Evolutionary conservation across 1,284 basidiomycete genomes (phyloP).

Genomic region (Irpex sp.): DNA sequence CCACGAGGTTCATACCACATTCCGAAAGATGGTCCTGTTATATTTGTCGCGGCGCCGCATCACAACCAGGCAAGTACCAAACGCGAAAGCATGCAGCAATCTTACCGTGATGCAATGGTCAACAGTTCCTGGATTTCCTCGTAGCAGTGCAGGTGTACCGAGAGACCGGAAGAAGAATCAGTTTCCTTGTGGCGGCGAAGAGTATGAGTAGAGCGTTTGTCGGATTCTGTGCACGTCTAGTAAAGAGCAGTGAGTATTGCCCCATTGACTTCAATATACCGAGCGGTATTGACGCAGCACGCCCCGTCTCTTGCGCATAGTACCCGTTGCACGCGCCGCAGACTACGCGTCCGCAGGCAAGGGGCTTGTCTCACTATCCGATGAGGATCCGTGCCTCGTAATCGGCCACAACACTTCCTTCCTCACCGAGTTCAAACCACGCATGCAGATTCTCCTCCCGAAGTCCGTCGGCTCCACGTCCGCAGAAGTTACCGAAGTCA

Average conservation of each 20-base stretch:
- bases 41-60: constrained; percentile 98
- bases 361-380: constrained; percentile 81
- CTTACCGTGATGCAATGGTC: constrained; percentile 7
- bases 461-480: constrained; percentile 84
- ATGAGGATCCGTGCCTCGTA: constrained; percentile 83
- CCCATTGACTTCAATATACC: background rate
- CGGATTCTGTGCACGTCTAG: constrained; percentile 87
- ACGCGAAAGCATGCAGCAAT: background rate
- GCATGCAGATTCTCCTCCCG: constrained; percentile 91
- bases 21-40: constrained; percentile 91
- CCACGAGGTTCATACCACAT: constrained; percentile 96
- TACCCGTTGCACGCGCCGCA: constrained; percentile 93
- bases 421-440: constrained; percentile 79
- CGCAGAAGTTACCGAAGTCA: constrained; percentile 89
- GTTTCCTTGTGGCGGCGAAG: constrained; percentile 94
- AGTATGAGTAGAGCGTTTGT: constrained; percentile 87
- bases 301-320: constrained; percentile 48
- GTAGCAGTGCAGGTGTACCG: constrained; percentile 90
- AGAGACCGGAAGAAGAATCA: constrained; percentile 89
- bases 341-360: constrained; percentile 88
- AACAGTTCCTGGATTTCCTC: constrained; percentile 95
- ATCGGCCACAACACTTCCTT: constrained; percentile 88
- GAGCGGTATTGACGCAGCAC: background rate
- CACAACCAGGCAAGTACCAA: constrained; percentile 84
- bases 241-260: constrained; percentile 87